Conservation (phyloP, 2,329 filamentous ascomycete genomes). For the Delphinella strobiligena region DNA sequence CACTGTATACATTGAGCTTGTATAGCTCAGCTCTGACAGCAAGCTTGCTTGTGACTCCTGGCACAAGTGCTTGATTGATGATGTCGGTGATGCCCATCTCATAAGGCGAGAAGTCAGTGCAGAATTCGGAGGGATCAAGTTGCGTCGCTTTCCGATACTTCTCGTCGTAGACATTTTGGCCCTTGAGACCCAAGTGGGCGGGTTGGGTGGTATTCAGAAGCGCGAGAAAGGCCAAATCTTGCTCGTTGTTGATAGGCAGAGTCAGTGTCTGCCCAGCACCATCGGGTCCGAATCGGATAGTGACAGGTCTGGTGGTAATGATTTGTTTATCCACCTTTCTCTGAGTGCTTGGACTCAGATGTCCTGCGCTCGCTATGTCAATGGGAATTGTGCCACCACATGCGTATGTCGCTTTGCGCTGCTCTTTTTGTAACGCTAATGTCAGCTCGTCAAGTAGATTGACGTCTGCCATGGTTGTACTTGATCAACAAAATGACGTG, state of each 20-base stretch:
- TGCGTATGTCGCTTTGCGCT: slow-evolving; percentile 1
- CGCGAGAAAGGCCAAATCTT: background rate
- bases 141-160: slow-evolving; percentile 41
- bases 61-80: slow-evolving; percentile 35
- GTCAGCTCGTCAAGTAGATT: background rate
- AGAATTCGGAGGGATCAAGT: slow-evolving; percentile 37
- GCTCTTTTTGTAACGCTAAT: background rate
- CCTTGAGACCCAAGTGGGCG: slow-evolving; percentile 37
- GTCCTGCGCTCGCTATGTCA: background rate
- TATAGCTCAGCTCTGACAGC: slow-evolving; percentile 42
- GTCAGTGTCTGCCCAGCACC: background rate
- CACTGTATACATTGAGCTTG: slow-evolving; percentile 39
- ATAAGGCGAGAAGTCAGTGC: slow-evolving; percentile 40
- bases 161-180: slow-evolving; percentile 39
- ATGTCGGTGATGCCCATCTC: slow-evolving; percentile 40
- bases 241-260: slow-evolving; percentile 1
- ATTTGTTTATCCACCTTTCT: background rate
- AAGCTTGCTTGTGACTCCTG: slow-evolving; percentile 7
- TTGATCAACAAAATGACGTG: too few species aligned
- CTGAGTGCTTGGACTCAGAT: background rate
- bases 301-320: slow-evolving; percentile 1
- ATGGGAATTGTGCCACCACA: slow-evolving; percentile 3
- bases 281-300: slow-evolving; percentile 2
- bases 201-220: slow-evolving; percentile 21
- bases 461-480: background rate